A percentile compares a stretch with the other conserved stretches of the same genome.
phyloP scores from a whole-genome alignment of 257 asterid genomes.

The Penstemon newberryi region DNA sequence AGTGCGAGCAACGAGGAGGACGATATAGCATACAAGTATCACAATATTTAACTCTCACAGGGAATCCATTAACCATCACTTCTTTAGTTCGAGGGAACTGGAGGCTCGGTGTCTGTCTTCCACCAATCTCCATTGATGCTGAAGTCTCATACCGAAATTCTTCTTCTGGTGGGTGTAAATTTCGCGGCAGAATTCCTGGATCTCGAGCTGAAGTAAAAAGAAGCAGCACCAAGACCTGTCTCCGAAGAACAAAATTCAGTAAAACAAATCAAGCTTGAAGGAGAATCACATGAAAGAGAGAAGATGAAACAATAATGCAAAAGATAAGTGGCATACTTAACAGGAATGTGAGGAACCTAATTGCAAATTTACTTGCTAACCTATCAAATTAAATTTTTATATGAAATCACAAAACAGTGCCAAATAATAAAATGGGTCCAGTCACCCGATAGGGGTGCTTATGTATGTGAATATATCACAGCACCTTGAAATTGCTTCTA shows the following conservation, averaged over 20 bases:
- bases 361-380: slow-evolving; percentile 12
- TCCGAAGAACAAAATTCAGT: slow-evolving; percentile 20
- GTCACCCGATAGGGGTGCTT: slow-evolving; percentile 11
- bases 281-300: slow-evolving; percentile 15
- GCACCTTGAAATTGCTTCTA: neutral
- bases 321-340: slow-evolving; percentile 2
- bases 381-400: neutral
- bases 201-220: slow-evolving; percentile 88
- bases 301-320: neutral
- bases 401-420: slow-evolving; percentile 9
- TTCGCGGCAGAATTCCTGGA: slow-evolving; percentile 98
- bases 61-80: slow-evolving; percentile 92
- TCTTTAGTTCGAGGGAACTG: slow-evolving; percentile 95
- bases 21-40: slow-evolving; percentile 99
- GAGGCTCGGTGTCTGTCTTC: slow-evolving; percentile 91
- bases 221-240: slow-evolving; percentile 76
- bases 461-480: slow-evolving; percentile 4
- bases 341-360: neutral
- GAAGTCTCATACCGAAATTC: slow-evolving; percentile 76
- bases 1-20: slow-evolving; percentile 99
- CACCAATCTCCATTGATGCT: slow-evolving; percentile 78
- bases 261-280: neutral
- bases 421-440: neutral
- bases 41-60: slow-evolving; percentile 90
- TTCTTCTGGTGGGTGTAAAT: slow-evolving; percentile 97